A percentile compares a stretch with the other conserved stretches of the same genome.
Conservation (phyloP, 805 yeast genomes). For the Barnettozyma wickerhamii region DNA sequence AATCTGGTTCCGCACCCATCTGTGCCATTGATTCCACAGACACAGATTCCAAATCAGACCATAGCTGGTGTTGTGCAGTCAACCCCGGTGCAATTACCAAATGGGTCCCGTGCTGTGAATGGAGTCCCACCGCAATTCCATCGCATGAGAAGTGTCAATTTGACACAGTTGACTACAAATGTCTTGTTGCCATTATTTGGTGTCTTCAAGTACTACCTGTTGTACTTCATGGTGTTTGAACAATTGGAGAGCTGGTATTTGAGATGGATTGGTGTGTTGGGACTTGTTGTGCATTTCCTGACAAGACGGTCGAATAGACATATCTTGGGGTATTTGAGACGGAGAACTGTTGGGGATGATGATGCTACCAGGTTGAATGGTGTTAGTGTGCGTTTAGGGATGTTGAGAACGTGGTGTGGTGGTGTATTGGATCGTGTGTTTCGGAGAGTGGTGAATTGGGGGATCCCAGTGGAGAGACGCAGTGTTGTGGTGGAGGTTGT, state of each 20-base stretch:
- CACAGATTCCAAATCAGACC: background rate
- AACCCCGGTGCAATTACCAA: background rate
- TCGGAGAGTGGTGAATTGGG: background rate
- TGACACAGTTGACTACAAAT: background rate
- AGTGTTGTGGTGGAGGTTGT: background rate
- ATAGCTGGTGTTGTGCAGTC: background rate
- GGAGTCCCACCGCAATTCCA: background rate
- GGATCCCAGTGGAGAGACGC: background rate
- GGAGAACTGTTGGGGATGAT: background rate
- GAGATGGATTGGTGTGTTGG: background rate
- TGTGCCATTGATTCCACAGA: background rate
- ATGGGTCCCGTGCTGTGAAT: background rate
- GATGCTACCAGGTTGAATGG: background rate
- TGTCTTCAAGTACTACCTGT: background rate
- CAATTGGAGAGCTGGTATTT: background rate
- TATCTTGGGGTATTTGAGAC: background rate
- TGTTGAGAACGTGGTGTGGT: background rate
- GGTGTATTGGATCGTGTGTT: background rate
- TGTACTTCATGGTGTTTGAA: background rate
- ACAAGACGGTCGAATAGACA: constrained; percentile 4
- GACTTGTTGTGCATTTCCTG: background rate
- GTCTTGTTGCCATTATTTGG: background rate
- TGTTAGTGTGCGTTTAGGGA: background rate
- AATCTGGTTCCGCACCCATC: no score
- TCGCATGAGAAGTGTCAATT: background rate